Evolutionary conservation across 306 rosid genomes (phyloP).

Genomic region (Pyrus pyrifolia): DNA sequence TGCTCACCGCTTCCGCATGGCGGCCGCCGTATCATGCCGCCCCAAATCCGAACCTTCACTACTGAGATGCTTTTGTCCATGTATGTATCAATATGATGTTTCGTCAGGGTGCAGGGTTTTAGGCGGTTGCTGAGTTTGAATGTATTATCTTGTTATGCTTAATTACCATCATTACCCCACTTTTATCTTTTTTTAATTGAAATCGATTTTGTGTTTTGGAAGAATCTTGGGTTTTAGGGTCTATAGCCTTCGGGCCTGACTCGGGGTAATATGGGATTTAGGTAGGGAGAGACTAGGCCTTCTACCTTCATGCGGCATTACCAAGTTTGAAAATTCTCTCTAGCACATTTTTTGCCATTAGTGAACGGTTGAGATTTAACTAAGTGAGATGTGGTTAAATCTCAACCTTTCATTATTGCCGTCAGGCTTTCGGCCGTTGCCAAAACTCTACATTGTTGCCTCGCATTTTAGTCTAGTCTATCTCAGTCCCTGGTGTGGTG

Average conservation of each 20-base stretch:
- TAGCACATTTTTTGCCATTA: too few species aligned
- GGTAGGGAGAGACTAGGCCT: neutral
- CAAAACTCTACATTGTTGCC: too few species aligned
- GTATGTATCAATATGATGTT: neutral
- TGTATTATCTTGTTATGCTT: neutral
- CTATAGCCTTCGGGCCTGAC: neutral
- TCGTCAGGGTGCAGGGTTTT: neutral
- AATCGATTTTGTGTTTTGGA: neutral
- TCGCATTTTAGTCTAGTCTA: too few species aligned
- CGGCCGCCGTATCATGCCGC: conserved; percentile 56
- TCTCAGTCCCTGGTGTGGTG: too few species aligned
- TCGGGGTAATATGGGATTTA: neutral
- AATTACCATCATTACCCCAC: neutral
- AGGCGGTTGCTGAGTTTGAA: neutral
- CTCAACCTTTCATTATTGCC: too few species aligned
- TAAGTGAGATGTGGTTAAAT: too few species aligned
- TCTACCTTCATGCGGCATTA: neutral
- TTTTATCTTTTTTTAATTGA: neutral
- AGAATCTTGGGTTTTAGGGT: neutral
- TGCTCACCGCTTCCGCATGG: conserved; percentile 99
- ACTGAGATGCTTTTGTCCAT: neutral
- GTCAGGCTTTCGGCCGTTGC: too few species aligned
- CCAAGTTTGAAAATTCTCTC: too few species aligned
- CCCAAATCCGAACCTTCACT: conserved; percentile 17
- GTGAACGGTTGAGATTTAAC: too few species aligned